Evolutionary conservation across 2,329 filamentous ascomycete genomes (phyloP).

Genomic region (Talaromyces piceae): DNA sequence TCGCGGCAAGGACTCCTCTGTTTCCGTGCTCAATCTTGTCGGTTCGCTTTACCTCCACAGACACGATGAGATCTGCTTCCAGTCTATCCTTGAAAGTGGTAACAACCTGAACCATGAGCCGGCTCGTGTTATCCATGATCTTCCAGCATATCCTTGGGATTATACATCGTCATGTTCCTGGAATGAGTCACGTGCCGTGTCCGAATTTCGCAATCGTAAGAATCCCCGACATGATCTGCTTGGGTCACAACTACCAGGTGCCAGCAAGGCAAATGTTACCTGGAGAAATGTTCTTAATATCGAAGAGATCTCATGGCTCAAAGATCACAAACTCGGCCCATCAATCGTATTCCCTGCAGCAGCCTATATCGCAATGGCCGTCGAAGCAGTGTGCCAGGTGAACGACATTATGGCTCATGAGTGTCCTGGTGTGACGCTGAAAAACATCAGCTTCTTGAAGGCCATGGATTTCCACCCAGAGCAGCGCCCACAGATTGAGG

Average conservation of each 20-base stretch:
- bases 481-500: no score
- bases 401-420: constrained; percentile 10
- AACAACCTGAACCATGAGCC: background rate
- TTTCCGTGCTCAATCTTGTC: constrained; percentile 8
- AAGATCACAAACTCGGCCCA: constrained; percentile 17
- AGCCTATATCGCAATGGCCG: constrained; percentile 20
- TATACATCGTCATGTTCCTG: constrained; percentile 10
- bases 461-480: no score
- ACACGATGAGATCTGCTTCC: constrained; percentile 15
- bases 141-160: constrained; percentile 13
- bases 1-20: constrained; percentile 28
- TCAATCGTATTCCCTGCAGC: constrained; percentile 24
- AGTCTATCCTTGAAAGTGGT: constrained; percentile 14
- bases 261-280: constrained; percentile 11
- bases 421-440: constrained; percentile 12
- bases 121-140: constrained; percentile 3
- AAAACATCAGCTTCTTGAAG: no score
- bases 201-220: constrained; percentile 9
- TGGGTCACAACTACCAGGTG: constrained; percentile 4
- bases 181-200: constrained; percentile 8
- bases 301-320: constrained; percentile 19
- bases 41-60: constrained; percentile 16
- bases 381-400: constrained; percentile 20
- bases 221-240: constrained; percentile 13
- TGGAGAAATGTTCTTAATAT: constrained; percentile 17